These are phyloP conservation scores for Colletotrichum sp. DNA, from an alignment of 2,329 filamentous ascomycete genomes.

Conservation along the genomic window DNA sequence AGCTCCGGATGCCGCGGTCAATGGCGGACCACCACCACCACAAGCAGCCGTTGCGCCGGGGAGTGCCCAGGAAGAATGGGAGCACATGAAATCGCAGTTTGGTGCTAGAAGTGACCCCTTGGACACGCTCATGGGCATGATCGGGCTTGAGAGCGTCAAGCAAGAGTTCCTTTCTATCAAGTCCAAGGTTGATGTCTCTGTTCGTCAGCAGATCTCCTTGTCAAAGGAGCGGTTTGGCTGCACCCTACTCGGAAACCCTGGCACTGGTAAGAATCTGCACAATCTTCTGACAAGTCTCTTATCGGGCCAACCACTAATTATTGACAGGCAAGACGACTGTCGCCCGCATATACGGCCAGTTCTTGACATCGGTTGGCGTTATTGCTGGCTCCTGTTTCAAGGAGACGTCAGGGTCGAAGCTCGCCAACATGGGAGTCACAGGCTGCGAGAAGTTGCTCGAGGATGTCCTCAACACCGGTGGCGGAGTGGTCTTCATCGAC, in stretches of 20 bases:
- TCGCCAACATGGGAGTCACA: no score
- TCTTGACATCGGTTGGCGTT: no score
- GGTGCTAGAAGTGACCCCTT: conserved; percentile 56
- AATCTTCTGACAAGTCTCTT: not conserved
- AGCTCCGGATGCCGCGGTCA: not conserved
- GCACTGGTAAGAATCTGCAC: conserved; percentile 62
- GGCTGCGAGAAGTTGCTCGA: no score
- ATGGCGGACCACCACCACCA: not conserved
- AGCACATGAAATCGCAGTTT: conserved; percentile 60
- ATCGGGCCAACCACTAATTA: conserved; percentile 6
- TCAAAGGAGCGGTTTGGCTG: conserved; percentile 65
- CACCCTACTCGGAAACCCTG: conserved; percentile 74
- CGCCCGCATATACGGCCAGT: no score
- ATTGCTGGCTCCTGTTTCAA: no score
- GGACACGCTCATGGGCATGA: conserved; percentile 72
- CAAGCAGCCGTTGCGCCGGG: not conserved
- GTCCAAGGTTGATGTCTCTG: conserved; percentile 61
- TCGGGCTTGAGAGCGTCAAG: conserved; percentile 75
- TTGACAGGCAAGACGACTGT: conserved; percentile 58
- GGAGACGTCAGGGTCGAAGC: no score
- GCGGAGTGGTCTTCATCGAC: no score
- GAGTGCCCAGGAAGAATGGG: conserved; percentile 61
- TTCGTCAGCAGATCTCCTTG: conserved; percentile 62
- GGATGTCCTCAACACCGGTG: no score
- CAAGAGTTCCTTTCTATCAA: conserved; percentile 67